Percentiles rank a stretch among this genome's conserved stretches.
These are phyloP conservation scores for Lactarius quietus DNA, from an alignment of 768 basidiomycete species.

Conservation along the genomic window DNA sequence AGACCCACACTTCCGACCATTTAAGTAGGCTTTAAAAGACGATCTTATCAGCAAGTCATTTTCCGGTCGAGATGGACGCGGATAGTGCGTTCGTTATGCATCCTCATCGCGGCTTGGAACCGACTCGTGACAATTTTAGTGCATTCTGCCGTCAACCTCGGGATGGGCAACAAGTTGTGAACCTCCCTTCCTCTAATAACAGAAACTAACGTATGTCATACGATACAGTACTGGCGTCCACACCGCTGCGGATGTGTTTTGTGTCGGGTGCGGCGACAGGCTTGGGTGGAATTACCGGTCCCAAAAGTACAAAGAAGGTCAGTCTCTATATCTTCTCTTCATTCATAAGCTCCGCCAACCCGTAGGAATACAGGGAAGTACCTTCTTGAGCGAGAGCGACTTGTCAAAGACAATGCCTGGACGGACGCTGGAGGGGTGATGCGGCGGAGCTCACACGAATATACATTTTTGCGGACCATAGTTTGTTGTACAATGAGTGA, in stretches of 20 bases:
- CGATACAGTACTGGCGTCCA: slow-evolving; percentile 67
- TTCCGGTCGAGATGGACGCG: slow-evolving; percentile 77
- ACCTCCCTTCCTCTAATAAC: neutral
- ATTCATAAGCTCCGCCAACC: neutral
- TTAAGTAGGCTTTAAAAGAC: slow-evolving; percentile 66
- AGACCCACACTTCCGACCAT: neutral
- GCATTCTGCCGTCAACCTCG: slow-evolving; percentile 74
- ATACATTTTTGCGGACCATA: neutral
- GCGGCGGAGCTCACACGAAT: neutral
- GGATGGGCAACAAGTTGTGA: slow-evolving; percentile 52
- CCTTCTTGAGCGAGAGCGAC: slow-evolving; percentile 71
- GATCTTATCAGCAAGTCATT: slow-evolving; percentile 84
- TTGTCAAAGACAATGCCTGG: slow-evolving; percentile 83
- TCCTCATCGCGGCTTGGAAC: neutral
- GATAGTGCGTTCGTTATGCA: slow-evolving; percentile 52
- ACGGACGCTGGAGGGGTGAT: slow-evolving; percentile 49
- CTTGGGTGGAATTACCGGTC: slow-evolving; percentile 78
- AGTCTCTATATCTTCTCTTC: slow-evolving; percentile 20
- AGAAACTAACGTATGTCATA: slow-evolving; percentile 11
- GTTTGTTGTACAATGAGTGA: neutral
- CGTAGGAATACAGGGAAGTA: slow-evolving; percentile 61
- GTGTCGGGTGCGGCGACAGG: slow-evolving; percentile 72
- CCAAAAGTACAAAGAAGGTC: slow-evolving; percentile 87
- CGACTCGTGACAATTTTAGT: slow-evolving; percentile 50
- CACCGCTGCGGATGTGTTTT: slow-evolving; percentile 77